Conservation (phyloP, 1,139 yeast genomes). For the Protomyces lactucae-debilis region DNA sequence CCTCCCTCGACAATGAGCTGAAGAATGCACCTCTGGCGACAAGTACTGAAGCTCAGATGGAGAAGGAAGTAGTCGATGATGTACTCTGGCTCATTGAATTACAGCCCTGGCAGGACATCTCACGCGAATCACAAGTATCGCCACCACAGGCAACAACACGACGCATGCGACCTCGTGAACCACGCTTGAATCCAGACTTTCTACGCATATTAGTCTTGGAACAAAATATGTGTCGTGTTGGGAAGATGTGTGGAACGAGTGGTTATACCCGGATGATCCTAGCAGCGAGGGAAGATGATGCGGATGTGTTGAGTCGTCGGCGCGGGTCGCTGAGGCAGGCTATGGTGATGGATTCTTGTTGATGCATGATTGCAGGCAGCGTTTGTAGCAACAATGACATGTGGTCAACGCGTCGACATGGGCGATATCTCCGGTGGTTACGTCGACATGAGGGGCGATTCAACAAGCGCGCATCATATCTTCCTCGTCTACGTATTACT, state of each 20-base stretch:
- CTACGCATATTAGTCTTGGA: constrained; percentile 41
- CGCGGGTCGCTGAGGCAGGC: not conserved
- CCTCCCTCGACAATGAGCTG: too few relatives aligned
- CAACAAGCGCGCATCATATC: too few relatives aligned
- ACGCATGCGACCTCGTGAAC: constrained; percentile 34
- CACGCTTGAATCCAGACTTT: constrained; percentile 41
- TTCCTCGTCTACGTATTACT: too few relatives aligned
- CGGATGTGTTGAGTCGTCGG: not conserved
- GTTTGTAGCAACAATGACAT: too few relatives aligned
- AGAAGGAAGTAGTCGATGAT: not conserved
- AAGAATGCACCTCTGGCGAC: not conserved
- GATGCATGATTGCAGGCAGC: too few relatives aligned
- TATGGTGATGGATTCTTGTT: not conserved
- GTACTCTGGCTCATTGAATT: constrained; percentile 3
- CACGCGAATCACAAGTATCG: not conserved
- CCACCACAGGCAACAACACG: not conserved
- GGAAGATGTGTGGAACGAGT: constrained; percentile 38
- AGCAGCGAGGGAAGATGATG: constrained; percentile 36
- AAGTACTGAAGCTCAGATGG: not conserved
- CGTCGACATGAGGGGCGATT: too few relatives aligned
- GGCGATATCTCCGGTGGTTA: too few relatives aligned
- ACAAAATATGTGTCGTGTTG: constrained; percentile 38
- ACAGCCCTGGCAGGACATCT: not conserved
- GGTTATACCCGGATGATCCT: constrained; percentile 40
- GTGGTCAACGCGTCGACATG: too few relatives aligned